A percentile compares a stretch with the other conserved stretches of the same genome.
Conservation (phyloP, 2,329 filamentous ascomycete species). For the Knoxdaviesia proteae region DNA sequence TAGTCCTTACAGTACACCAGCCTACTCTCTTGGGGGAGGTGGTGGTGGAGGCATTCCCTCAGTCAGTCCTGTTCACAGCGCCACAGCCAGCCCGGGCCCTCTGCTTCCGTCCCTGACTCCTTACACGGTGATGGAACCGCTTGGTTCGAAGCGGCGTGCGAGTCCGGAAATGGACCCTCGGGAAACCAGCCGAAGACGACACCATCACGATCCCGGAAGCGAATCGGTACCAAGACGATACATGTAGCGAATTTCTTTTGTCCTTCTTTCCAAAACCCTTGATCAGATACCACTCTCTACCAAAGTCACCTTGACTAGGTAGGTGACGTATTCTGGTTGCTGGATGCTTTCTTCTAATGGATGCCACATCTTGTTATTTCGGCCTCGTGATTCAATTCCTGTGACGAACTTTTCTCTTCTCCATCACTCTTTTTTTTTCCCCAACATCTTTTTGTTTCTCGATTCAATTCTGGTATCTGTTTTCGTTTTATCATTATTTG, state of each 20-base stretch:
- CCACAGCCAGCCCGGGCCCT: constrained; percentile 21
- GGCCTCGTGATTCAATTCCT: too few relatives aligned
- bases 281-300: too few relatives aligned
- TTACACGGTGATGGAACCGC: constrained; percentile 18
- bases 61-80: constrained; percentile 16
- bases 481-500: constrained; percentile 2
- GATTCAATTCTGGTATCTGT: background rate
- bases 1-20: constrained; percentile 37
- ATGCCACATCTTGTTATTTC: too few relatives aligned
- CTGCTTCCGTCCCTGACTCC: constrained; percentile 14
- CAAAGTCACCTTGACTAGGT: too few relatives aligned
- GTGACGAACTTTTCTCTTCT: background rate
- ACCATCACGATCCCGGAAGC: constrained; percentile 1
- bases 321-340: too few relatives aligned
- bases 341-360: too few relatives aligned
- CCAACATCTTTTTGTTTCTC: background rate
- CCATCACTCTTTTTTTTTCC: too few relatives aligned
- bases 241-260: background rate
- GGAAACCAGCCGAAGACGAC: constrained; percentile 15
- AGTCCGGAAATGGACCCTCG: constrained; percentile 24
- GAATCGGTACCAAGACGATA: background rate
- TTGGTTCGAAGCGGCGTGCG: constrained; percentile 27
- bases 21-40: constrained; percentile 20
- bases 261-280: too few relatives aligned
- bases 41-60: constrained; percentile 10